Base-by-base conservation (phyloP, 495 filamentous ascomycete genomes). In the Pseudevernia furfuracea region DNA sequence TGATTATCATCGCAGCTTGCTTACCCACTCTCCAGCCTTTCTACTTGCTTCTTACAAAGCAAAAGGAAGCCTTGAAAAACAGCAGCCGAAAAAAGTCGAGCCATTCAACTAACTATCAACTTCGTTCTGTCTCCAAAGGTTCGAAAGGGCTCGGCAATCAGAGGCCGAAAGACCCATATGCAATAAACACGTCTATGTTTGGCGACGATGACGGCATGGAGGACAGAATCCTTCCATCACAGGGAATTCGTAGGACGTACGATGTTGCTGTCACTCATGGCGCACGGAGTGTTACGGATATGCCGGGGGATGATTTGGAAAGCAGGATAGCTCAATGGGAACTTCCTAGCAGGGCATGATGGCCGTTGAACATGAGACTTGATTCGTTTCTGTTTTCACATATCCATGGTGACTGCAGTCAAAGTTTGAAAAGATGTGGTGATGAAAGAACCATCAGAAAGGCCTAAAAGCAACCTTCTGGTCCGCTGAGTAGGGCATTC, bases 1-100 rank as follows among this genome's bases (percentile, higher is more conserved):
- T 53, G 21, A 53, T 61, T 21, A 52, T 61, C 19, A 25, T 61
- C 37, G 44, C 59, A 52, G 43, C 32, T 19, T 32, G 3, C 28
- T 19, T 41, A 14, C 21, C 34, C 10, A 28, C n/a, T 17, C n/a
- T 53, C 43, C 34, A 15, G 4, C 34, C 34, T 25, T 23, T 53
- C 28, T 41, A 25, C 32, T 5, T 61, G 36, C 21, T 52, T 17
- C 9, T 8, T 36, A 25, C 30, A 17, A 12, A 21, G 15, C 5
- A 10, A 43, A 46, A 8, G 12, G 38, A 37, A 1, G 15, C 11
- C 1, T 11, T 46, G 7, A 36, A 30, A 6, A 60, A 36, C 10
- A 60, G 9, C 30, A 59, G 37, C 25, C 58, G 3, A 23, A 38
- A 15, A 10, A 46, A 1, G 43, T 46, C 17, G 10, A 43, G 19